Evolutionary conservation across 345 rosid genomes (phyloP).

Genomic region (Punica granatum): DNA sequence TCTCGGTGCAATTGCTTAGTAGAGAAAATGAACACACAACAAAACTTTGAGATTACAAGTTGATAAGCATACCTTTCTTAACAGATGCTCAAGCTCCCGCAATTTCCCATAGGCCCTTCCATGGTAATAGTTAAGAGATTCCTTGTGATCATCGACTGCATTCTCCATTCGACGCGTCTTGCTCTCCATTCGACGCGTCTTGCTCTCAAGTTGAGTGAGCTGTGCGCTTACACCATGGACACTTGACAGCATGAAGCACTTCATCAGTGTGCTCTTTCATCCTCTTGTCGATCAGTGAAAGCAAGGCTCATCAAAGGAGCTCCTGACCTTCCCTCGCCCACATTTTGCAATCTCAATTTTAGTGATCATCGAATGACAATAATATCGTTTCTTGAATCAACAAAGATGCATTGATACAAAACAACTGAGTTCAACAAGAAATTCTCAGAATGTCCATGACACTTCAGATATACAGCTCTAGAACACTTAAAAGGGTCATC

Average conservation of each 20-base stretch:
- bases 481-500: neutral
- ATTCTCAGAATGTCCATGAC: neutral
- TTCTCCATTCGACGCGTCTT: conserved; percentile 29
- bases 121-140: conserved; percentile 28
- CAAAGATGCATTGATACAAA: neutral
- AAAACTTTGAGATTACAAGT: neutral
- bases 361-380: too few relatives aligned
- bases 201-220: conserved; percentile 42
- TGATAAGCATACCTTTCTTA: conserved; percentile 33
- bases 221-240: conserved; percentile 34
- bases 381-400: neutral
- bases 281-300: conserved; percentile 31
- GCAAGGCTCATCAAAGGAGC: conserved; percentile 18
- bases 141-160: conserved; percentile 36
- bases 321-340: conserved; percentile 13
- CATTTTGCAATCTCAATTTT: conserved; percentile 11
- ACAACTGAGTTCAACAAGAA: neutral
- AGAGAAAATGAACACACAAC: neutral
- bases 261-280: conserved; percentile 36
- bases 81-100: conserved; percentile 35
- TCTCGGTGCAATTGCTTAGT: too few relatives aligned
- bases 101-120: conserved; percentile 41
- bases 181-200: too few relatives aligned
- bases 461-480: neutral
- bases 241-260: conserved; percentile 35